phyloP scores from a whole-genome alignment of 2,329 filamentous ascomycete species.

The Claviceps lovelessii region DNA sequence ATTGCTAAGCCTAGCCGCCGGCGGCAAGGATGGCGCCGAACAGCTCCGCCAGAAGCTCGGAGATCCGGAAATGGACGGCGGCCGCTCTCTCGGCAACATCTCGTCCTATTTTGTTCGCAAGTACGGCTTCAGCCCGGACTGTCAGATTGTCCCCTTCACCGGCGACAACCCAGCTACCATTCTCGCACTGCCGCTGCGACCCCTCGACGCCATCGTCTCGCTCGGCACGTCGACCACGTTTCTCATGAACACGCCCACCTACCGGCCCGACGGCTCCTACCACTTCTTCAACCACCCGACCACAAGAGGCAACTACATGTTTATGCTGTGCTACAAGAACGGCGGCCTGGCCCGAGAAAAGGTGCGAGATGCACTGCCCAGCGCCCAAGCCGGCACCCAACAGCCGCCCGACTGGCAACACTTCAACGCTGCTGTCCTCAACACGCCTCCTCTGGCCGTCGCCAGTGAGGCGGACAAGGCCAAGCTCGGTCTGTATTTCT shows the following conservation, averaged over 20 bases:
- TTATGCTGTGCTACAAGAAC: slow-evolving; percentile 99
- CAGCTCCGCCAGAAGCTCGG: slow-evolving; percentile 69
- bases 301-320: slow-evolving; percentile 87
- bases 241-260: slow-evolving; percentile 88
- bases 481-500: slow-evolving; percentile 88
- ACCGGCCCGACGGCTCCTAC: slow-evolving; percentile 77
- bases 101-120: slow-evolving; percentile 63
- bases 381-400: slow-evolving; percentile 12
- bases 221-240: slow-evolving; percentile 94
- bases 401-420: slow-evolving; percentile 48
- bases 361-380: slow-evolving; percentile 67
- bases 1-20: slow-evolving; percentile 63
- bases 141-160: slow-evolving; percentile 72
- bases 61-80: slow-evolving; percentile 64
- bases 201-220: slow-evolving; percentile 85
- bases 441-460: slow-evolving; percentile 56
- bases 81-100: slow-evolving; percentile 60
- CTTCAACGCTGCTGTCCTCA: slow-evolving; percentile 63
- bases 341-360: slow-evolving; percentile 84
- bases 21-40: slow-evolving; percentile 43
- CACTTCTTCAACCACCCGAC: slow-evolving; percentile 99
- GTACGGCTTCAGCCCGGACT: slow-evolving; percentile 64
- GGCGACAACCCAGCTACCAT: slow-evolving; percentile 96
- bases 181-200: slow-evolving; percentile 71
- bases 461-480: slow-evolving; percentile 40